Evolutionary conservation across 257 asterid species (phyloP).

Genomic region (Nemophila menziesii): DNA sequence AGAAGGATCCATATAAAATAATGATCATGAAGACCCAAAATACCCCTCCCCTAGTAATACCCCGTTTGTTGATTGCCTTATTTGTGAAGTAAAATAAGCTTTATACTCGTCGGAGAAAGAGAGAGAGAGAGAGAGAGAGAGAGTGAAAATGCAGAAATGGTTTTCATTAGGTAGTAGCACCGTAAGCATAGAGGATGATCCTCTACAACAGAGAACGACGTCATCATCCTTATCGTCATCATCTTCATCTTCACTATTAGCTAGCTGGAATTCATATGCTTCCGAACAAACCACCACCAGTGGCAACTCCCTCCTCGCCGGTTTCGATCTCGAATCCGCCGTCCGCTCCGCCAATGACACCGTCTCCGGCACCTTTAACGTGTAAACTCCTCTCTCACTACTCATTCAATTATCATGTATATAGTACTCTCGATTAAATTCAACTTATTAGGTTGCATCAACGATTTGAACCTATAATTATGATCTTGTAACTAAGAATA

Average conservation of each 20-base stretch:
- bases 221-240: constrained; percentile 23
- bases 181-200: constrained; percentile 17
- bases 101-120: too few species aligned
- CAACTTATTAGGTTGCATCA: too few species aligned
- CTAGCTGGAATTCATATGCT: constrained; percentile 77
- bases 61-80: not conserved
- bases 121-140: not conserved
- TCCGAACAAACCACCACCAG: constrained; percentile 35
- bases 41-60: too few species aligned
- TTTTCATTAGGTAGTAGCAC: constrained; percentile 45
- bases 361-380: constrained; percentile 70
- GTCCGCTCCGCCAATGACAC: constrained; percentile 82
- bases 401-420: too few species aligned
- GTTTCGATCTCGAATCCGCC: constrained; percentile 73
- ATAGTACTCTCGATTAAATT: not conserved
- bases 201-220: constrained; percentile 22
- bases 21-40: too few species aligned
- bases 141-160: constrained; percentile 57
- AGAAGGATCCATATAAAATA: too few species aligned
- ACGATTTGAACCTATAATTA: too few species aligned
- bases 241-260: constrained; percentile 47
- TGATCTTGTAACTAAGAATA: too few species aligned
- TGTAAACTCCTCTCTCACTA: constrained; percentile 31
- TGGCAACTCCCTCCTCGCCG: constrained; percentile 35
- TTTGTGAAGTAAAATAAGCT: not conserved